Percentiles rank a stretch among this genome's conserved stretches.
phyloP scores from a whole-genome alignment of 352 stramenopile genomes.

The Saprolegnia parasitica region DNA sequence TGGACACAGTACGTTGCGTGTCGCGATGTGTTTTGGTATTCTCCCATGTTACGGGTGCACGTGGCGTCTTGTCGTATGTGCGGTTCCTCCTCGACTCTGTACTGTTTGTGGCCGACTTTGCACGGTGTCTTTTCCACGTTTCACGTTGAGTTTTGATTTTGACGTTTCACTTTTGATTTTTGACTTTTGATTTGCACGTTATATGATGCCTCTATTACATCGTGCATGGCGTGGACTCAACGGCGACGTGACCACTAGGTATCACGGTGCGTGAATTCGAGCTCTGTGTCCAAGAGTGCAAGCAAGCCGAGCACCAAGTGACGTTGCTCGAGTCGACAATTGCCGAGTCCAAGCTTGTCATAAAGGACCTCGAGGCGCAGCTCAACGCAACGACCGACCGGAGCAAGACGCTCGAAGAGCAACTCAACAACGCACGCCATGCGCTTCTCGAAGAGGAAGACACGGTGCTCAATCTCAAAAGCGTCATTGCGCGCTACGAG shows the following conservation, averaged over 20 bases:
- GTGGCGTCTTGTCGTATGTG: no score
- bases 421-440: conserved; percentile 39
- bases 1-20: conserved; percentile 8
- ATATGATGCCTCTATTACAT: no score
- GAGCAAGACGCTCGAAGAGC: conserved; percentile 33
- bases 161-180: no score
- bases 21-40: neutral
- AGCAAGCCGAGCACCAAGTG: conserved; percentile 29
- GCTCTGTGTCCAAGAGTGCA: conserved; percentile 14
- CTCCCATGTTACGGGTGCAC: no score
- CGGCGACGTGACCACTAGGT: neutral
- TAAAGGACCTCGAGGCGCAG: conserved; percentile 35
- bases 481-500: conserved; percentile 39
- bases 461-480: conserved; percentile 41
- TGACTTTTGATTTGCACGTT: no score
- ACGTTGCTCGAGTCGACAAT: conserved; percentile 29
- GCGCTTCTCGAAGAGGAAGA: conserved; percentile 47
- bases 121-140: no score
- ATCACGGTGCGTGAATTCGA: conserved; percentile 28
- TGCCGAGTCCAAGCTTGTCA: conserved; percentile 32
- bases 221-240: no score
- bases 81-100: no score
- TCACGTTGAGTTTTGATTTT: no score
- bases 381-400: conserved; percentile 33
- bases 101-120: no score